Conservation (phyloP, 2,329 filamentous ascomycete genomes). For the Epichloe glyceriae region DNA sequence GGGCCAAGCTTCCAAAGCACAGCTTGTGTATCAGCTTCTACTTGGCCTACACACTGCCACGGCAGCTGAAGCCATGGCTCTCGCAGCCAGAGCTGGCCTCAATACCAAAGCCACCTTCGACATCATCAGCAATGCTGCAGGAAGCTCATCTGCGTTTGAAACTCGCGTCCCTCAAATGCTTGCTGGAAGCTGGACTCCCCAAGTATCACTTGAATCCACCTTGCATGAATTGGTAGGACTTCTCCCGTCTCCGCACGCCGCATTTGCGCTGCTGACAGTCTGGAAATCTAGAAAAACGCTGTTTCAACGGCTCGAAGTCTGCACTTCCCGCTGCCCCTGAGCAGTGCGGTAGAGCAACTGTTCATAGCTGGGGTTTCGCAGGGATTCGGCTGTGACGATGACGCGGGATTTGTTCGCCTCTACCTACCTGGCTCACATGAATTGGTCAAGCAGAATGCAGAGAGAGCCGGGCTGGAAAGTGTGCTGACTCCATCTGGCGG, state of each 20-base stretch:
- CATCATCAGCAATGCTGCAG: conserved; percentile 17
- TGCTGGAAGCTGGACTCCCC: conserved; percentile 30
- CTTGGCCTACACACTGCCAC: conserved; percentile 38
- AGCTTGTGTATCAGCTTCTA: conserved; percentile 40
- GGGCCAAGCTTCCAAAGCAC: conserved; percentile 39
- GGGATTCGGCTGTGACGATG: conserved; percentile 17
- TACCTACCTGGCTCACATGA: conserved; percentile 11
- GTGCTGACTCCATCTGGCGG: conserved; percentile 11
- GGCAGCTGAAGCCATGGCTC: conserved; percentile 37
- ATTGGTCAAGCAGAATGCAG: conserved; percentile 9
- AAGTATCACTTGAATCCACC: conserved; percentile 23
- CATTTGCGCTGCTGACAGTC: neutral
- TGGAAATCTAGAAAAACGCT: conserved; percentile 8
- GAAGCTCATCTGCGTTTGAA: conserved; percentile 41
- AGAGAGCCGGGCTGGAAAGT: neutral
- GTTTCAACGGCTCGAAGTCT: conserved; percentile 16
- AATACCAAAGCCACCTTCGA: conserved; percentile 23
- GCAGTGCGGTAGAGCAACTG: conserved; percentile 20
- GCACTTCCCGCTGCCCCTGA: conserved; percentile 23
- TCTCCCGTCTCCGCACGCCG: conserved; percentile 1
- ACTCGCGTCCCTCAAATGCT: conserved; percentile 41
- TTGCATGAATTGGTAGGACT: conserved; percentile 21
- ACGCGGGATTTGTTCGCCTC: conserved; percentile 15
- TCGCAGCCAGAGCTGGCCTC: conserved; percentile 34
- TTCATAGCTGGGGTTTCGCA: conserved; percentile 16